Evolutionary conservation across 2,329 filamentous ascomycete genomes (phyloP).

Genomic region (Polytolypa hystricis): DNA sequence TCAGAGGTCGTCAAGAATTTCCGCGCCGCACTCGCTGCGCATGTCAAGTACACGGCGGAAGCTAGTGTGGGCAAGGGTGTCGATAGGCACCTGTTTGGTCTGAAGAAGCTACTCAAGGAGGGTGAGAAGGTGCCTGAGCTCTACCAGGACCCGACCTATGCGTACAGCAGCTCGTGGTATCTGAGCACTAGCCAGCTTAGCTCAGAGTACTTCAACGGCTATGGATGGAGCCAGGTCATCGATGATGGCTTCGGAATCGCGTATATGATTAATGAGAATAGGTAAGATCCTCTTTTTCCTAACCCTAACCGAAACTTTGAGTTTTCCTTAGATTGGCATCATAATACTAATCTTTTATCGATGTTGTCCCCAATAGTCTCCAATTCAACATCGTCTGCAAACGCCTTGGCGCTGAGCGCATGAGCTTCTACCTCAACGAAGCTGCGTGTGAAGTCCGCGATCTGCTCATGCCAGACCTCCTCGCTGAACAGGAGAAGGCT

Average conservation of each 20-base stretch:
- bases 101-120: slow-evolving; percentile 77
- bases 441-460: slow-evolving; percentile 84
- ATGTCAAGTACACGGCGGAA: slow-evolving; percentile 82
- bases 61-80: slow-evolving; percentile 89
- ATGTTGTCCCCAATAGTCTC: too few relatives aligned
- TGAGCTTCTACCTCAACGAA: slow-evolving; percentile 94
- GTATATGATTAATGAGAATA: slow-evolving; percentile 99
- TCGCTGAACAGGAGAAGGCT: slow-evolving; percentile 60
- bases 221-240: slow-evolving; percentile 96
- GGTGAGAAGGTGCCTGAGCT: slow-evolving; percentile 73
- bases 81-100: slow-evolving; percentile 90
- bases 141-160: slow-evolving; percentile 76
- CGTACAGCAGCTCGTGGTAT: slow-evolving; percentile 80
- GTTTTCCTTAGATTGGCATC: background rate
- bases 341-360: slow-evolving; percentile 9
- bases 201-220: slow-evolving; percentile 97
- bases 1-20: slow-evolving; percentile 63
- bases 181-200: slow-evolving; percentile 81
- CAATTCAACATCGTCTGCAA: slow-evolving; percentile 99
- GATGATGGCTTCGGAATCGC: slow-evolving; percentile 94
- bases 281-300: slow-evolving; percentile 39
- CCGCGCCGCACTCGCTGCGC: slow-evolving; percentile 67
- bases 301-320: background rate
- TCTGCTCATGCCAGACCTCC: slow-evolving; percentile 64
- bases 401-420: slow-evolving; percentile 75